Base-by-base conservation (phyloP, 345 rosid species). In the Gossypium rotundifolium region DNA sequence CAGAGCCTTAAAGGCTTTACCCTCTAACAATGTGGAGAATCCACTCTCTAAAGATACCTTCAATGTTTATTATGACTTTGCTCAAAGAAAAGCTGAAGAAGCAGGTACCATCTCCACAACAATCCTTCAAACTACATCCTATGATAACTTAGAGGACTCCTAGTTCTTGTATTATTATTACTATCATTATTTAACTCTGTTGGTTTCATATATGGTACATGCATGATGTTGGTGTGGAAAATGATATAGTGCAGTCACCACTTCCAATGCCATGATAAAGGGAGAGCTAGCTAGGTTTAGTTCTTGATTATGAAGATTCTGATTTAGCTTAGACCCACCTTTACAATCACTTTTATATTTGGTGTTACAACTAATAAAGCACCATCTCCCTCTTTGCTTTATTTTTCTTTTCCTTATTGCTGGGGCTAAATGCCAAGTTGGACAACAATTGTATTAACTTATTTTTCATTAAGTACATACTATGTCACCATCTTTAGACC, bases 41-140 rank as follows among this genome's bases (percentile, higher is more conserved):
- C 83, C 86, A 20, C 67, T 61, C 76, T 40, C 71, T 17, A 96
- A 85, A 13, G 89, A 88, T 75, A 78, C 77, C 16, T 78, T 87
- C 79, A 86, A 86, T 70, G 96, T 33, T 33, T 33, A 92, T 85
- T 77, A 79, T 79, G 90, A 92, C 75, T 85, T 94, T 52, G 97
- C 97, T 79, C 91, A 87, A 71, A 80, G 98, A 64, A 94, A 92
- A 86, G 98, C 98, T 77, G 95, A 84, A 86, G 97, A 94, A 89
- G 94, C 98, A 82, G 98, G 98, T 94, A 65, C 44, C 72, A 25
- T 74, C 25, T 45, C 38, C 4, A 18, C 12, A 14, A 44, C 61
- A 14, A 25, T 51, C 17, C 38, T 5, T 38, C n/a, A 51, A 60
- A 42, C 33, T 61, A 45, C 17, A 20, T 33, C 38, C 38, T 33